phyloP scores from a whole-genome alignment of 768 basidiomycete genomes.

The Lepiota venenata region DNA sequence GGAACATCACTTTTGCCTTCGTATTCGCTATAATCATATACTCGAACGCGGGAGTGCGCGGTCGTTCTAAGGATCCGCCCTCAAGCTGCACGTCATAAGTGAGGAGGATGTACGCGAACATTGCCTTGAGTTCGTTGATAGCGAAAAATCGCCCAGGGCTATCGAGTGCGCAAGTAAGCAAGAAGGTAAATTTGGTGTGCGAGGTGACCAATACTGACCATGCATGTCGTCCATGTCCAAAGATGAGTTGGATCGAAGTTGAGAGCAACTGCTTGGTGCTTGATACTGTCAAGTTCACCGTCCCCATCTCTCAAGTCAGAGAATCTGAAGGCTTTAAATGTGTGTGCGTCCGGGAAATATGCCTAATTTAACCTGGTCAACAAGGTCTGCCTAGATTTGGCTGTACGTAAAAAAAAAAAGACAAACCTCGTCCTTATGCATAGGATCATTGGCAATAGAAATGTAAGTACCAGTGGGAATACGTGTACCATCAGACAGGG shows the following conservation, averaged over 20 bases:
- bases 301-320: slow-evolving; percentile 28
- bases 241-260: slow-evolving; percentile 29
- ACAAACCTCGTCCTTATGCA: slow-evolving; percentile 21
- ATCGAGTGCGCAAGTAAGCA: neutral
- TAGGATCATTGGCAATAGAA: slow-evolving; percentile 18
- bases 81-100: slow-evolving; percentile 34
- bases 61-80: slow-evolving; percentile 5
- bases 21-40: slow-evolving; percentile 1
- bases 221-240: slow-evolving; percentile 34
- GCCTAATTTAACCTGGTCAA: neutral
- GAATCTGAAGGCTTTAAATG: slow-evolving; percentile 47
- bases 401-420: too few species aligned
- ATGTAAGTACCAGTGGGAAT: slow-evolving; percentile 32
- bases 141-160: slow-evolving; percentile 46
- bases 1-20: slow-evolving; percentile 12
- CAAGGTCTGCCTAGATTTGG: neutral
- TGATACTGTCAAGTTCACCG: slow-evolving; percentile 17
- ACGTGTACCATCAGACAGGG: slow-evolving; percentile 35
- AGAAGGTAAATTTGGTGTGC: neutral
- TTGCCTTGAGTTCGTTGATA: slow-evolving; percentile 39
- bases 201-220: slow-evolving; percentile 17
- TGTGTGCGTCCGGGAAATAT: slow-evolving; percentile 25
- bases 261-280: slow-evolving; percentile 30
- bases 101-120: slow-evolving; percentile 35
- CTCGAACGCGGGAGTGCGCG: neutral